phyloP scores from a whole-genome alignment of 768 basidiomycete genomes.

The Kwoniella europaea region DNA sequence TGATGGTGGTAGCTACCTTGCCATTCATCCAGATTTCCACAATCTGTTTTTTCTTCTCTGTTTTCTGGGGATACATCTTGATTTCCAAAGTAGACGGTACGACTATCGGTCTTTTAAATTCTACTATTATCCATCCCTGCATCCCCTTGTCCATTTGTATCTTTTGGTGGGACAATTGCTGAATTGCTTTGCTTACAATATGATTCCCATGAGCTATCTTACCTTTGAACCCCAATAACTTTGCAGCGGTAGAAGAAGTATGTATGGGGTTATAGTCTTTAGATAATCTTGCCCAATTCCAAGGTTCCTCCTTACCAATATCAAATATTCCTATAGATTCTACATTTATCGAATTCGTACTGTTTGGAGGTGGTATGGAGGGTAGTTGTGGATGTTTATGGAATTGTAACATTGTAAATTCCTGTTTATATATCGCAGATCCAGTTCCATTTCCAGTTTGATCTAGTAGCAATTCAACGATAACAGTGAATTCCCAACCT shows the following conservation, averaged over 20 bases:
- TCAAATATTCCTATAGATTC: background rate
- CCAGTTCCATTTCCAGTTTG: background rate
- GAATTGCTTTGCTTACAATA: constrained; percentile 16
- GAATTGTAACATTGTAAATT: constrained; percentile 25
- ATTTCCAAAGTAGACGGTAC: constrained; percentile 24
- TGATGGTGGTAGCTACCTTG: constrained; percentile 7
- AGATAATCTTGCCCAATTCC: constrained; percentile 30
- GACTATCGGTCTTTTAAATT: constrained; percentile 29
- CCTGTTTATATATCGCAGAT: constrained; percentile 23
- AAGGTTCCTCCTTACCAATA: constrained; percentile 19
- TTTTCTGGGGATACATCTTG: background rate
- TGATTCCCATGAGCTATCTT: constrained; percentile 41
- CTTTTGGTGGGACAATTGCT: background rate
- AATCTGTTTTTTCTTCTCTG: background rate
- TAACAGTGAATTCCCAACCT: constrained; percentile 27
- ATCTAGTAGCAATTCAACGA: constrained; percentile 15
- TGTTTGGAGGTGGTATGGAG: constrained; percentile 2
- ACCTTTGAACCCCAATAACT: constrained; percentile 25
- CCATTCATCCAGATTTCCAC: constrained; percentile 9
- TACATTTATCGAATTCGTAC: background rate
- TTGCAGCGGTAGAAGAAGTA: constrained; percentile 23
- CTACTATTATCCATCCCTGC: constrained; percentile 28
- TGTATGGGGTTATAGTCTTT: constrained; percentile 46
- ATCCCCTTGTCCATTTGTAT: background rate
- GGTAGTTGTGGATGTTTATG: constrained; percentile 13